These are phyloP conservation scores for Cenococcum geophilum DNA, from an alignment of 495 filamentous ascomycete species.

Conservation along the genomic window DNA sequence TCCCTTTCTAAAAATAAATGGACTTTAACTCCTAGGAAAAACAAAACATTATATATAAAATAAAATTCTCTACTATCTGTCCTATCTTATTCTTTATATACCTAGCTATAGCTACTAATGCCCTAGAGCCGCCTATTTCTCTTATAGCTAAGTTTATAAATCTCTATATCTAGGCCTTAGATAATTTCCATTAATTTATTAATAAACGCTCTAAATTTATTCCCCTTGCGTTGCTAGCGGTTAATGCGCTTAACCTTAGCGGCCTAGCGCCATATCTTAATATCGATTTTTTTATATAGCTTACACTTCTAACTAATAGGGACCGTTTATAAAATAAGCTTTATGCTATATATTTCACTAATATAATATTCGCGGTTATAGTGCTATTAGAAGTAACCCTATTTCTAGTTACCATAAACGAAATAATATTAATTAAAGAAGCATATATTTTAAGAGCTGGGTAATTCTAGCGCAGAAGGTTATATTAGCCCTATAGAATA, in stretches of 20 bases:
- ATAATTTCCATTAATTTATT: slow-evolving; percentile 65
- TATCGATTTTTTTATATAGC: slow-evolving; percentile 85
- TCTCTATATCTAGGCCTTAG: slow-evolving; percentile 54
- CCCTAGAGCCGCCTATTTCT: slow-evolving; percentile 43
- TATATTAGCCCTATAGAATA: slow-evolving; percentile 19
- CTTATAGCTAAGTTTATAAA: slow-evolving; percentile 49
- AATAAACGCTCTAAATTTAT: slow-evolving; percentile 70
- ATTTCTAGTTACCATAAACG: slow-evolving; percentile 85
- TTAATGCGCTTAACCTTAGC: slow-evolving; percentile 71
- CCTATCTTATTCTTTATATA: not conserved
- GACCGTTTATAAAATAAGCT: slow-evolving; percentile 69
- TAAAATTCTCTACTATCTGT: slow-evolving; percentile 20
- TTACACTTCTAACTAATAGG: slow-evolving; percentile 60
- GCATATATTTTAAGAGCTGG: slow-evolving; percentile 49
- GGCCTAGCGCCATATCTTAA: slow-evolving; percentile 68
- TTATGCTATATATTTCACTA: slow-evolving; percentile 97
- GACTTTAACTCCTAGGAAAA: slow-evolving; percentile 19
- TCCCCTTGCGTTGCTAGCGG: slow-evolving; percentile 68
- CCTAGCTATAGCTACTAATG: slow-evolving; percentile 25
- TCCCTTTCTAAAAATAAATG: slow-evolving; percentile 28
- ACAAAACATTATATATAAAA: slow-evolving; percentile 32
- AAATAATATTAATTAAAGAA: slow-evolving; percentile 58
- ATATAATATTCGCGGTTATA: slow-evolving; percentile 95
- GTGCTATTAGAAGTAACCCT: slow-evolving; percentile 89
- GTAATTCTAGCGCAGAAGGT: slow-evolving; percentile 9